These are phyloP conservation scores for Torulaspora pretoriensis DNA, from an alignment of 1,139 yeast genomes.

Conservation along the genomic window DNA sequence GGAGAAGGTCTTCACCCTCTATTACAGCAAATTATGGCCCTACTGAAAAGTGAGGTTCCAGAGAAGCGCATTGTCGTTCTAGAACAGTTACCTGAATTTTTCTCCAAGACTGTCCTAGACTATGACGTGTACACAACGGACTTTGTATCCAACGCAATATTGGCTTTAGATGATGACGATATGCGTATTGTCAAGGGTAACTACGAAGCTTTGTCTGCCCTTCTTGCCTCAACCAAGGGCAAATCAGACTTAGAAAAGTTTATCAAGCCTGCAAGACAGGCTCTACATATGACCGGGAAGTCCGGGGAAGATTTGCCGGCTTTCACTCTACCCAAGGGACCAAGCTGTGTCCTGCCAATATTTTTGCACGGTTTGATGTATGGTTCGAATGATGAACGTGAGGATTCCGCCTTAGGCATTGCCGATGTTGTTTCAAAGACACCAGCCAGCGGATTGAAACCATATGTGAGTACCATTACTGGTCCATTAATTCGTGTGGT, in stretches of 20 bases:
- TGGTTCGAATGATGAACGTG: slow-evolving; percentile 82
- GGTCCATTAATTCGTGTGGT: slow-evolving; percentile 98
- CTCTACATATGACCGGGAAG: slow-evolving; percentile 61
- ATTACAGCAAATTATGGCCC: slow-evolving; percentile 71
- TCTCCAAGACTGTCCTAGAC: slow-evolving; percentile 60
- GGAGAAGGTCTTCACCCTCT: slow-evolving; percentile 84
- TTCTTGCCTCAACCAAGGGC: slow-evolving; percentile 60
- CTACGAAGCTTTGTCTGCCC: slow-evolving; percentile 60
- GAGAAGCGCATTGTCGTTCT: slow-evolving; percentile 63
- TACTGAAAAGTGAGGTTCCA: slow-evolving; percentile 74
- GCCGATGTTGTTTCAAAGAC: slow-evolving; percentile 85
- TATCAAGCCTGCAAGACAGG: slow-evolving; percentile 72
- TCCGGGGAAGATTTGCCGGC: slow-evolving; percentile 66
- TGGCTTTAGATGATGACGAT: slow-evolving; percentile 69
- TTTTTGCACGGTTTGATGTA: slow-evolving; percentile 95
- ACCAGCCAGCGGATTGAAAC: slow-evolving; percentile 73
- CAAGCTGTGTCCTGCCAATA: slow-evolving; percentile 81
- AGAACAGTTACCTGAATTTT: slow-evolving; percentile 68
- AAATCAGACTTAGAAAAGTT: slow-evolving; percentile 73
- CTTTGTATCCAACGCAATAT: slow-evolving; percentile 65
- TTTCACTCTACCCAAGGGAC: slow-evolving; percentile 75
- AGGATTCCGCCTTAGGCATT: slow-evolving; percentile 80
- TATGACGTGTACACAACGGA: slow-evolving; percentile 73
- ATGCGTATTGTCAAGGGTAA: slow-evolving; percentile 61
- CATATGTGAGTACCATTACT: slow-evolving; percentile 88